Evolutionary conservation across 805 yeast genomes (phyloP), one percentile per base, ranked within the genome.

Genomic region (Maudiozyma turicensis): DNA sequence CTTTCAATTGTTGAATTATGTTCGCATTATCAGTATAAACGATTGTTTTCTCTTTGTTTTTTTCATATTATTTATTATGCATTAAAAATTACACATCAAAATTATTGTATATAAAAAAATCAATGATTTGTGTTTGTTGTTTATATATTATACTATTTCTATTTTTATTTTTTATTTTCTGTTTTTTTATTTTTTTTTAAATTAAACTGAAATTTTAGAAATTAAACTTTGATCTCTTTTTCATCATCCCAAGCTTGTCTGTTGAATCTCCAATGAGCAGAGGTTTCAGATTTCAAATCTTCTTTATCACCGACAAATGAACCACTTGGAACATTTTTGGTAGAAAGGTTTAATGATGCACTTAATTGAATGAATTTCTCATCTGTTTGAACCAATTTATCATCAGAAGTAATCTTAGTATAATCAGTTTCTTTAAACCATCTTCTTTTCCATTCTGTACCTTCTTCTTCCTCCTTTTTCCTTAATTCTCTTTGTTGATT

Each of bases 401-500:
- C 30, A 34, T 33, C 35, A 10, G 33, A 10, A 3, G 37, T 20
- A 3, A 34, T n/a, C 1, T 28, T 71, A 15, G 63, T 50, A 48
- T 74, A 68, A 56, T 76, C 76, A 28, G 71, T 63, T 50, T 71
- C 69, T 43, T 76, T 77, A 67, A 91, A 91, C 91, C 95, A 91
- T 68, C 91, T 79, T 53, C 81, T 77, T 57, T 78, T 67, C 99
- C 99, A 91, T 45, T 63, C 61, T 13, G 64, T 62, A 41, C 86
- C 90, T 6, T 75, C 68, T 38, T 74, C 86, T 51, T 70, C 67
- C 69, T 93, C 99, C 50, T 72, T 65, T 67, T 78, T 81, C 64
- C 98, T 80, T 67, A 84, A 63, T 43, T 80, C 89, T 63, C 99
- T 82, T 72, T 91, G 97, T 28, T 72, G 77, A 60, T 86, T 84